These are phyloP conservation scores for Alternaria hordeiaustralica DNA, from an alignment of 2,329 filamentous ascomycete genomes.

Conservation along the genomic window DNA sequence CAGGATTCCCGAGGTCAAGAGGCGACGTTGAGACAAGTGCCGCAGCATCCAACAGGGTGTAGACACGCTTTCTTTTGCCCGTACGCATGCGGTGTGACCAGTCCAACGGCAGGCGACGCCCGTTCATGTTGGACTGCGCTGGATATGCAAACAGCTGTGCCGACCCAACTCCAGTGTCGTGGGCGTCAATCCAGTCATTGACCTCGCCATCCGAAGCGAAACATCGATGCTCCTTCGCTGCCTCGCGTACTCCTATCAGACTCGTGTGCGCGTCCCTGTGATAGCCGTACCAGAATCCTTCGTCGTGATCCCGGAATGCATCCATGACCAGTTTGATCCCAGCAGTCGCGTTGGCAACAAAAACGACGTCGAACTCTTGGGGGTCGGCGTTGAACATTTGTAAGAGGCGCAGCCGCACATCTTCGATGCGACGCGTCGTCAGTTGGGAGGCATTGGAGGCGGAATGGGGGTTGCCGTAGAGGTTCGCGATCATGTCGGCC, in stretches of 20 bases:
- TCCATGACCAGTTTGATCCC: slow-evolving; percentile 88
- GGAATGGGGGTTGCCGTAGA: slow-evolving; percentile 94
- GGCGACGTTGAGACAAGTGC: slow-evolving; percentile 78
- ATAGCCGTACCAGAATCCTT: slow-evolving; percentile 83
- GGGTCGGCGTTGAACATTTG: slow-evolving; percentile 83
- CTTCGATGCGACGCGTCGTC: slow-evolving; percentile 76
- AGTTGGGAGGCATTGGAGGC: slow-evolving; percentile 80
- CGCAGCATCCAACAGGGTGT: slow-evolving; percentile 83
- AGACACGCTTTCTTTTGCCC: slow-evolving; percentile 52
- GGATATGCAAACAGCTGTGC: slow-evolving; percentile 76
- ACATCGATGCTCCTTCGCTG: slow-evolving; percentile 70
- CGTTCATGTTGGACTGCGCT: slow-evolving; percentile 93
- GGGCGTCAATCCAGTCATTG: slow-evolving; percentile 65
- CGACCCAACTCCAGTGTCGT: slow-evolving; percentile 21
- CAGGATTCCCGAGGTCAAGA: slow-evolving; percentile 70
- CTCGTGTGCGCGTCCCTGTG: slow-evolving; percentile 88
- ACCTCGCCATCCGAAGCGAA: slow-evolving; percentile 69
- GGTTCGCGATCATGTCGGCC: slow-evolving; percentile 74
- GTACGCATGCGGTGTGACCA: slow-evolving; percentile 65
- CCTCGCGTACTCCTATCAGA: slow-evolving; percentile 77
- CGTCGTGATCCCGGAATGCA: slow-evolving; percentile 69
- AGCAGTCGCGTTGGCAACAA: slow-evolving; percentile 90
- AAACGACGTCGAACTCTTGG: slow-evolving; percentile 82
- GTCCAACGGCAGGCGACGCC: slow-evolving; percentile 71
- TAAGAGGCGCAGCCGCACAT: slow-evolving; percentile 73